Percentiles rank a stretch among this genome's conserved stretches.
Evolutionary conservation across 371 early-diverging fungal genomes (phyloP).

Genomic region (Syncephalis plumigaleata): DNA sequence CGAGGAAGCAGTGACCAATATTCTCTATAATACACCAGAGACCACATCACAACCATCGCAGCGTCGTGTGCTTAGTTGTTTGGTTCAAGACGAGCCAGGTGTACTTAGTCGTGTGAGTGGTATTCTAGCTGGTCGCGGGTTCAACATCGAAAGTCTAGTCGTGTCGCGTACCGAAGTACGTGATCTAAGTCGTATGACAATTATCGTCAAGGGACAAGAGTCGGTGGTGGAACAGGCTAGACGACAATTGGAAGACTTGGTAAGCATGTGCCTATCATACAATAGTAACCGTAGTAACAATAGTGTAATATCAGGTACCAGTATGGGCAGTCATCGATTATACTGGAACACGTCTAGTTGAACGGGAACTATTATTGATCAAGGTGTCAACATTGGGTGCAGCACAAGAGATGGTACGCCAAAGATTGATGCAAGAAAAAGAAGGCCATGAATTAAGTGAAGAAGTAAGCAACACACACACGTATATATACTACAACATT

Average conservation of each 20-base stretch:
- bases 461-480: too few relatives aligned
- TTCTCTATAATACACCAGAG: conserved; percentile 76
- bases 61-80: conserved; percentile 80
- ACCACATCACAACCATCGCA: conserved; percentile 21
- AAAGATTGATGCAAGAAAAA: too few relatives aligned
- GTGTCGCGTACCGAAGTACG: conserved; percentile 88
- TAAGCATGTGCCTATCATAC: too few relatives aligned
- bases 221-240: conserved; percentile 79
- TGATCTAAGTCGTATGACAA: conserved; percentile 87
- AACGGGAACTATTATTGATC: conserved; percentile 79
- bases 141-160: conserved; percentile 92
- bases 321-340: conserved; percentile 96
- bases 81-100: conserved; percentile 92
- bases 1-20: conserved; percentile 78
- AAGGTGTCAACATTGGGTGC: conserved; percentile 83
- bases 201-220: conserved; percentile 78
- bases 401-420: conserved; percentile 21
- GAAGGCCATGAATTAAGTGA: too few relatives aligned
- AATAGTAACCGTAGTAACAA: background rate
- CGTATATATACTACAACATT: too few relatives aligned
- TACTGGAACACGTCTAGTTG: conserved; percentile 61
- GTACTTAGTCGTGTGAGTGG: conserved; percentile 84
- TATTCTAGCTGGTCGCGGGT: conserved; percentile 86
- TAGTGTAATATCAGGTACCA: conserved; percentile 36
- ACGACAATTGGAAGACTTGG: conserved; percentile 85